phyloP scores from a whole-genome alignment of 1,284 basidiomycete genomes.

The Dichomitus squalens region DNA sequence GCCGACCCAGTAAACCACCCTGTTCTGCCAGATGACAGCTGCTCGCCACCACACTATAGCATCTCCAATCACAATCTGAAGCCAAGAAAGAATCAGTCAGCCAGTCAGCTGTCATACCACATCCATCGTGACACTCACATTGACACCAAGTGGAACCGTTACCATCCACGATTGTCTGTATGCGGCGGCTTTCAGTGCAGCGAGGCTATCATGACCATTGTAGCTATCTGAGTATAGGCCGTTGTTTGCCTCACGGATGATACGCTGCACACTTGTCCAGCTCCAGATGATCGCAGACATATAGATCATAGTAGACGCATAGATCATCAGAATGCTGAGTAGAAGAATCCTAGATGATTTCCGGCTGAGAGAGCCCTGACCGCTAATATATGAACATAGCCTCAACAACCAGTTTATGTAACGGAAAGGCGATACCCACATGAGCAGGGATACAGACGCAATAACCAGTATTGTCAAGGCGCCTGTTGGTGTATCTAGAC shows the following conservation, averaged over 20 bases:
- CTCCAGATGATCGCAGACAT: not conserved
- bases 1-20: not conserved
- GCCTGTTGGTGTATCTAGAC: not conserved
- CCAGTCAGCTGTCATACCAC: not conserved
- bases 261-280: not conserved
- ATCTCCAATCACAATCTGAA: not conserved
- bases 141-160: not conserved
- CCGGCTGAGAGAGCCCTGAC: not conserved
- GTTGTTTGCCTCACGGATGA: not conserved
- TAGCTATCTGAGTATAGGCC: not conserved
- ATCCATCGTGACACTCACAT: not conserved
- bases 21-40: not conserved
- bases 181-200: not conserved
- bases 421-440: not conserved
- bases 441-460: not conserved
- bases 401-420: too few relatives aligned
- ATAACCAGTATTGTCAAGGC: not conserved
- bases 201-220: too few relatives aligned
- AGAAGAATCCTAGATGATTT: not conserved
- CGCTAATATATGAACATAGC: not conserved
- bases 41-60: conserved; percentile 2
- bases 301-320: not conserved
- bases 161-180: not conserved
- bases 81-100: not conserved
- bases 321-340: not conserved